Evolutionary conservation across 441 rosid genomes (phyloP).

Genomic region (Brassica hybrid): DNA sequence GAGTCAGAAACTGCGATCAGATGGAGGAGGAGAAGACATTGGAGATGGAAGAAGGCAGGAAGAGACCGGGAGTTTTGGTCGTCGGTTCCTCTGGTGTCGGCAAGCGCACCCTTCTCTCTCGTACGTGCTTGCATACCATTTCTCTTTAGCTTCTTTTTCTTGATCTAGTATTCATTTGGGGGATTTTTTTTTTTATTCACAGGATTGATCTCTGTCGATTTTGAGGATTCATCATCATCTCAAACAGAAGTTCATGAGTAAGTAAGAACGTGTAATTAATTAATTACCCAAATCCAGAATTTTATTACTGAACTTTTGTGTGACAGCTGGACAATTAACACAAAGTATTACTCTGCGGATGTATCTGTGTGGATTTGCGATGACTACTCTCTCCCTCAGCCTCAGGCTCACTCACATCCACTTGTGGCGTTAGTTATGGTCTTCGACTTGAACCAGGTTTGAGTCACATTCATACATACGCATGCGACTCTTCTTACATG

Average conservation of each 20-base stretch:
- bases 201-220: conserved; percentile 69
- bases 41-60: conserved; percentile 32
- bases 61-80: conserved; percentile 71
- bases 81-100: conserved; percentile 82
- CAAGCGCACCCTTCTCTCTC: conserved; percentile 81
- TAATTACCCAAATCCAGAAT: neutral
- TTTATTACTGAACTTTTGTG: neutral
- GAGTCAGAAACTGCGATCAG: conserved; percentile 18
- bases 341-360: conserved; percentile 89
- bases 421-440: conserved; percentile 85
- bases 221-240: conserved; percentile 61
- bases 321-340: conserved; percentile 84
- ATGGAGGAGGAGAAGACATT: conserved; percentile 4
- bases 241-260: conserved; percentile 51
- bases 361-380: conserved; percentile 77
- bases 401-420: conserved; percentile 47
- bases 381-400: conserved; percentile 56
- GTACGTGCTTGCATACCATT: conserved; percentile 48
- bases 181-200: conserved; percentile 27
- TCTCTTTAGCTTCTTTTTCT: neutral
- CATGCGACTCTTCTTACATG: no score
- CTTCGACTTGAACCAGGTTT: conserved; percentile 76
- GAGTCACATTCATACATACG: no score
- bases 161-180: neutral
- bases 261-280: conserved; percentile 40